Conservation (phyloP, 768 basidiomycete genomes). For the Mrakia frigida region DNA sequence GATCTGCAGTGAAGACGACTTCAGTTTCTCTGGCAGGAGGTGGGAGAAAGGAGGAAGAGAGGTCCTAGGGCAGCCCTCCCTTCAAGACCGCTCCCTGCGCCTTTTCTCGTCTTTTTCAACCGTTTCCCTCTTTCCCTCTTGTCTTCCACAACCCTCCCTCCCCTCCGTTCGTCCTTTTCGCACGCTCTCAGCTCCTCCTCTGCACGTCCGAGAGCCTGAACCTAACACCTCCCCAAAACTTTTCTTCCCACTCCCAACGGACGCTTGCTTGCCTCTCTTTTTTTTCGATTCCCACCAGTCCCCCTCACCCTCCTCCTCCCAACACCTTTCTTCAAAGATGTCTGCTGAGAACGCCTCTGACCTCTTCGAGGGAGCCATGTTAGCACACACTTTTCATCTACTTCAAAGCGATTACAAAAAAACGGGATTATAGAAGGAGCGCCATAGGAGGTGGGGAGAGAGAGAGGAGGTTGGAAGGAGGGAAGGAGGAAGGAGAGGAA, state of each 20-base stretch:
- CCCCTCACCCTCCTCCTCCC: slow-evolving; percentile 10
- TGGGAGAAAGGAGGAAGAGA: too few relatives aligned
- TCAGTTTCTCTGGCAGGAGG: too few relatives aligned
- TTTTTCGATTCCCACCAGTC: neutral
- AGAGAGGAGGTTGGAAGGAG: neutral
- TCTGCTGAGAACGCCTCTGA: slow-evolving; percentile 29
- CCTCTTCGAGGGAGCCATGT: slow-evolving; percentile 30
- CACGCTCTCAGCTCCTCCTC: neutral
- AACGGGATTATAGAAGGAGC: too few relatives aligned
- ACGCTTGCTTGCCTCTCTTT: too few relatives aligned
- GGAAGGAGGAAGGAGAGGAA: neutral
- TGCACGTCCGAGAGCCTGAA: neutral
- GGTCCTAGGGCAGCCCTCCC: too few relatives aligned
- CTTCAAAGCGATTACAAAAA: too few relatives aligned
- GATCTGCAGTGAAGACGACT: too few relatives aligned
- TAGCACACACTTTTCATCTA: neutral
- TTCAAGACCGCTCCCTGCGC: too few relatives aligned
- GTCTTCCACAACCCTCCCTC: slow-evolving; percentile 3
- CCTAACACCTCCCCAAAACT: neutral
- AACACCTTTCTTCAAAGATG: slow-evolving; percentile 25
- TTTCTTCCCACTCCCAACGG: neutral
- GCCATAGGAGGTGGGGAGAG: too few relatives aligned
- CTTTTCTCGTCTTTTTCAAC: neutral
- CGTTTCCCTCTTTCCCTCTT: neutral
- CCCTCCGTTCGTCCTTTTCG: neutral